Conservation (phyloP, 2,329 filamentous ascomycete species). For the Sclerotiophoma versabilis region DNA sequence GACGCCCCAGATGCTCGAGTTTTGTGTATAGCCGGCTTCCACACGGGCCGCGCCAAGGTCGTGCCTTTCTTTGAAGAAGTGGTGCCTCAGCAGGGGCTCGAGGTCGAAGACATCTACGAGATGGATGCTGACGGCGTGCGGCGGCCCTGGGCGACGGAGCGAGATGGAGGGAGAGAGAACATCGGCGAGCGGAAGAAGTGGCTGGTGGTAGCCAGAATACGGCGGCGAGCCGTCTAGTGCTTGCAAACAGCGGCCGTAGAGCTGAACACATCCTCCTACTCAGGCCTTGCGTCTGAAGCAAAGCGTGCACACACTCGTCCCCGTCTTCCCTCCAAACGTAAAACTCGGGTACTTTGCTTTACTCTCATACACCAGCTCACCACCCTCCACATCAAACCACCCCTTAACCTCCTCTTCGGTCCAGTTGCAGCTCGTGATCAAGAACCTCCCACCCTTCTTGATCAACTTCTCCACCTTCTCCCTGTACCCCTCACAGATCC, state of each 20-base stretch:
- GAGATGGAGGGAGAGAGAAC: slow-evolving; percentile 68
- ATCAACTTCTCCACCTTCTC: slow-evolving; percentile 73
- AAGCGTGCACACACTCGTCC: slow-evolving; percentile 86
- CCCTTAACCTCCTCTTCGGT: slow-evolving; percentile 82
- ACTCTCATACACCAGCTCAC: slow-evolving; percentile 66
- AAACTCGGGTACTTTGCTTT: slow-evolving; percentile 84
- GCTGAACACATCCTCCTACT: background rate
- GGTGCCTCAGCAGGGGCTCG: slow-evolving; percentile 58
- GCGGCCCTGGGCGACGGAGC: slow-evolving; percentile 63
- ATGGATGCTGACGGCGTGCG: slow-evolving; percentile 70
- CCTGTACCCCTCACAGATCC: slow-evolving; percentile 78
- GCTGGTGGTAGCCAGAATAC: slow-evolving; percentile 64
- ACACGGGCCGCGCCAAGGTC: slow-evolving; percentile 72
- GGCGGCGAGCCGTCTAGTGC: slow-evolving; percentile 19
- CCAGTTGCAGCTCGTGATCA: slow-evolving; percentile 98
- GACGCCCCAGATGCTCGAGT: slow-evolving; percentile 57
- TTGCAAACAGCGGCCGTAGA: background rate
- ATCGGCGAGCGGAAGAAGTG: slow-evolving; percentile 70
- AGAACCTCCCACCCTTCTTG: slow-evolving; percentile 72
- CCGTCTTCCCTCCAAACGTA: slow-evolving; percentile 86
- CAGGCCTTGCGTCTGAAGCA: slow-evolving; percentile 69
- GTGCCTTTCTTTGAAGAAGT: slow-evolving; percentile 68
- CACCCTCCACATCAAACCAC: slow-evolving; percentile 77
- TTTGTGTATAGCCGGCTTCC: slow-evolving; percentile 74
- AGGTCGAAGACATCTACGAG: slow-evolving; percentile 72